Percentiles rank a stretch among this genome's conserved stretches.
Evolutionary conservation across 306 rosid genomes (phyloP).

Genomic region (Pachyrhizus erosus): DNA sequence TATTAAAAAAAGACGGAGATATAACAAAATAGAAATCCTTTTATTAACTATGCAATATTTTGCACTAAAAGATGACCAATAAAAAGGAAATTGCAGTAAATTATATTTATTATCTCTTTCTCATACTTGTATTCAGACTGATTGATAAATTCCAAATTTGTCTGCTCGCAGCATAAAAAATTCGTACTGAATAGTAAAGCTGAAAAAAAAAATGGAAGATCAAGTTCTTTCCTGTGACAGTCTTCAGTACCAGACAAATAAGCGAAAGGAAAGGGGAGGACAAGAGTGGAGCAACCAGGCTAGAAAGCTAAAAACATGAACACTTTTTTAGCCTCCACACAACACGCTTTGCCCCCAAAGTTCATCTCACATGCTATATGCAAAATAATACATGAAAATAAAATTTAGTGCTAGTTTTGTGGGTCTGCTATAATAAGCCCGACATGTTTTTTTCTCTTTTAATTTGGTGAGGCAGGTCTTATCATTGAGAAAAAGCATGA

Average conservation of each 20-base stretch:
- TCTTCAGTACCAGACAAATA: background rate
- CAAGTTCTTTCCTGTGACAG: background rate
- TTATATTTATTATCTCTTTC: background rate
- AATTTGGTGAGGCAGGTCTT: constrained; percentile 18
- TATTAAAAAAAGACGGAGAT: background rate
- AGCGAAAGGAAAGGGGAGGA: constrained; percentile 46
- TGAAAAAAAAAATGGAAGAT: background rate
- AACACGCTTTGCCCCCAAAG: constrained; percentile 41
- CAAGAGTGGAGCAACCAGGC: constrained; percentile 65
- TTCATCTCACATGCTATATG: constrained; percentile 48
- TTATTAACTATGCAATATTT: background rate
- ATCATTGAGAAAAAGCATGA: background rate
- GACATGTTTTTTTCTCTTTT: constrained; percentile 18
- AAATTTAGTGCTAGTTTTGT: constrained; percentile 52
- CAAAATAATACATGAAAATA: constrained; percentile 35
- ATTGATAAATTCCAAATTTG: background rate
- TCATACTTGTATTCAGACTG: background rate
- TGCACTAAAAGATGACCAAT: no score
- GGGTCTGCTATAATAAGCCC: constrained; percentile 19
- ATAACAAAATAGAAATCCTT: background rate
- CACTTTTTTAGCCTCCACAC: constrained; percentile 5
- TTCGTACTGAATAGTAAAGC: background rate
- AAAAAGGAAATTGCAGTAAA: background rate
- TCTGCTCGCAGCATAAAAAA: background rate
- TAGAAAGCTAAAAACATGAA: constrained; percentile 58